These are phyloP conservation scores for Euphorbia tirucalli DNA, from an alignment of 345 rosid genomes.

Conservation along the genomic window DNA sequence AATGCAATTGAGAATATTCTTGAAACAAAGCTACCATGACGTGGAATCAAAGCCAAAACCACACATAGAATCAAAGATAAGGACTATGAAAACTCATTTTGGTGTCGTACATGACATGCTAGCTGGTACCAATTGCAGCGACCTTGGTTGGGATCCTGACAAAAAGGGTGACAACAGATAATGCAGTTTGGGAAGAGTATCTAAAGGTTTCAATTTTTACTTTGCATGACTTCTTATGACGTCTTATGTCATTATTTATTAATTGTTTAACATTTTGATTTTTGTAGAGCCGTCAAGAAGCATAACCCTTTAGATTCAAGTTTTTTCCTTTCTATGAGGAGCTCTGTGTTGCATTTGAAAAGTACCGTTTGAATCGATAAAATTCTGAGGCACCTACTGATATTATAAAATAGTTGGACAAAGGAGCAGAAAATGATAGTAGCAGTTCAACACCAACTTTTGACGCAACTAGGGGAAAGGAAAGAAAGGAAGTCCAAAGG, in stretches of 20 bases:
- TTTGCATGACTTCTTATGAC: too few species aligned
- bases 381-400: neutral
- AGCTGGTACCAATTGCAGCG: neutral
- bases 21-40: neutral
- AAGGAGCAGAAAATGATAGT: too few species aligned
- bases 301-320: neutral
- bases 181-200: slow-evolving; percentile 1
- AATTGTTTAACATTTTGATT: neutral
- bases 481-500: too few species aligned
- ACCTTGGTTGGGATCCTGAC: neutral
- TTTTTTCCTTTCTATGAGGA: neutral
- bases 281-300: neutral
- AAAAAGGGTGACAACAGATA: neutral
- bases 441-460: too few species aligned
- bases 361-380: neutral
- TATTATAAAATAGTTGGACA: neutral
- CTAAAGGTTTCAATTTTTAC: neutral
- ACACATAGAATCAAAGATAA: neutral
- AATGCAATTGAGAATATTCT: neutral
- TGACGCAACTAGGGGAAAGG: too few species aligned
- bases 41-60: neutral
- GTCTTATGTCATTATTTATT: neutral
- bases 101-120: neutral
- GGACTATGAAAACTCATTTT: neutral
- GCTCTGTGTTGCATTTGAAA: neutral